phyloP scores from a whole-genome alignment of 495 filamentous ascomycete species.

The Penicillium pancosmium region DNA sequence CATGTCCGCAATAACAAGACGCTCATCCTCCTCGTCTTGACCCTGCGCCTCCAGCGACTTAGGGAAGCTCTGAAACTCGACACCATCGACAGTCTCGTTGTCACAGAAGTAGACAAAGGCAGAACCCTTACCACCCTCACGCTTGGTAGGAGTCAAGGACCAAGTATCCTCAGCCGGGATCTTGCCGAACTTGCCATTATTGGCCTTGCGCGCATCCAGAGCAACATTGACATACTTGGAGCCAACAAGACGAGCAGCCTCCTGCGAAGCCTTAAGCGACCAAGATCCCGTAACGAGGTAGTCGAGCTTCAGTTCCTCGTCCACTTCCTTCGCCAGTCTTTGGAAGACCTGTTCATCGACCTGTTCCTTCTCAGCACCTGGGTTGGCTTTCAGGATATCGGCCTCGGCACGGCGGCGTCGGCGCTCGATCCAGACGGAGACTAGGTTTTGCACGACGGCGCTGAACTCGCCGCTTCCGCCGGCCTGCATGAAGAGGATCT shows the following conservation, averaged over 20 bases:
- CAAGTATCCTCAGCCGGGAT: slow-evolving; percentile 78
- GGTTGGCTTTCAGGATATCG: slow-evolving; percentile 37
- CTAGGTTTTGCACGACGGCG: slow-evolving; percentile 78
- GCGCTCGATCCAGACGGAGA: slow-evolving; percentile 76
- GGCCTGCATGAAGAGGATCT: slow-evolving; percentile 78
- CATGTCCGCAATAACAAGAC: slow-evolving; percentile 83
- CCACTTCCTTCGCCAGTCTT: slow-evolving; percentile 62
- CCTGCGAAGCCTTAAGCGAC: slow-evolving; percentile 89
- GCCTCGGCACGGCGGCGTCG: slow-evolving; percentile 44
- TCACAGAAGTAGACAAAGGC: slow-evolving; percentile 90
- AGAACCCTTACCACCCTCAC: slow-evolving; percentile 51
- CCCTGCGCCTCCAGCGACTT: slow-evolving; percentile 54
- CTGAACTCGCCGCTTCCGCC: slow-evolving; percentile 85
- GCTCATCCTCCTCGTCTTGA: slow-evolving; percentile 57
- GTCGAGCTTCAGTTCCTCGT: slow-evolving; percentile 73
- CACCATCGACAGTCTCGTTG: slow-evolving; percentile 83
- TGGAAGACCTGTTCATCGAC: slow-evolving; percentile 57
- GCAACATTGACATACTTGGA: slow-evolving; percentile 78
- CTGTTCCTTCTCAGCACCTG: slow-evolving; percentile 33
- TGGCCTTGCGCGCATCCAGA: slow-evolving; percentile 66
- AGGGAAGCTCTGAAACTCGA: slow-evolving; percentile 87
- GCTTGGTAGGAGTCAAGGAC: slow-evolving; percentile 67
- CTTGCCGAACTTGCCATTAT: slow-evolving; percentile 83
- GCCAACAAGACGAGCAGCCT: slow-evolving; percentile 76
- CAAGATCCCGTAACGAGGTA: slow-evolving; percentile 91